These are phyloP conservation scores for Pleurostoma richardsiae DNA, from an alignment of 2,329 filamentous ascomycete species.

Conservation along the genomic window DNA sequence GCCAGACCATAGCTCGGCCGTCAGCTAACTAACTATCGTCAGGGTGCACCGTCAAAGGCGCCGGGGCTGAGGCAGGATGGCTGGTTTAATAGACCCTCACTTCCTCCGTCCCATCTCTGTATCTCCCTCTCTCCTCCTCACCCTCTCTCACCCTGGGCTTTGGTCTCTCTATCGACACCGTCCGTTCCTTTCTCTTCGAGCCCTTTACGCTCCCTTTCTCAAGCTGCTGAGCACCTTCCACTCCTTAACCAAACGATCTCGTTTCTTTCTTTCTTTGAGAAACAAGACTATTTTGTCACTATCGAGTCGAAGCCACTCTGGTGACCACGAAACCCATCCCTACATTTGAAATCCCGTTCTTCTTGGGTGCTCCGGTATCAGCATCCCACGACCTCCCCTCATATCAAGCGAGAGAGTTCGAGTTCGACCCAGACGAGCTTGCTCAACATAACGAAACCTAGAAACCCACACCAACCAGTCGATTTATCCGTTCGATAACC, in stretches of 20 bases:
- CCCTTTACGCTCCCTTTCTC: not conserved
- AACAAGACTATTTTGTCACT: not conserved
- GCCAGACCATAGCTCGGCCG: not conserved
- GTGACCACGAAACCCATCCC: not conserved
- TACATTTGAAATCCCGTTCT: not conserved
- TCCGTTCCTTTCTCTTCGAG: not conserved
- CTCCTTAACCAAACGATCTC: conserved; percentile 2
- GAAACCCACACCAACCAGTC: too few relatives aligned
- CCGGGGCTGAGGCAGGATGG: not conserved
- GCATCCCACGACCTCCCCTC: conserved; percentile 6
- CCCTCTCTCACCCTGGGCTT: not conserved
- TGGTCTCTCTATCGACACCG: not conserved
- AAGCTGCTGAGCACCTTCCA: conserved; percentile 8
- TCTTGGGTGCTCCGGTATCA: conserved; percentile 26
- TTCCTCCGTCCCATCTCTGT: not conserved
- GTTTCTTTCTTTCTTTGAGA: conserved; percentile 1
- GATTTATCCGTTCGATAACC: too few relatives aligned
- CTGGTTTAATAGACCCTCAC: not conserved
- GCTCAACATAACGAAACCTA: too few relatives aligned
- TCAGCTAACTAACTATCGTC: not conserved
- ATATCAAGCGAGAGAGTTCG: too few relatives aligned
- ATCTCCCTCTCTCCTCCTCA: not conserved
- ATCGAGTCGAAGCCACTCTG: not conserved
- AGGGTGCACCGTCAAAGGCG: not conserved
- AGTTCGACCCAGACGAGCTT: too few relatives aligned